Conservation (phyloP, 768 basidiomycete genomes). For the Mycena filopes region DNA sequence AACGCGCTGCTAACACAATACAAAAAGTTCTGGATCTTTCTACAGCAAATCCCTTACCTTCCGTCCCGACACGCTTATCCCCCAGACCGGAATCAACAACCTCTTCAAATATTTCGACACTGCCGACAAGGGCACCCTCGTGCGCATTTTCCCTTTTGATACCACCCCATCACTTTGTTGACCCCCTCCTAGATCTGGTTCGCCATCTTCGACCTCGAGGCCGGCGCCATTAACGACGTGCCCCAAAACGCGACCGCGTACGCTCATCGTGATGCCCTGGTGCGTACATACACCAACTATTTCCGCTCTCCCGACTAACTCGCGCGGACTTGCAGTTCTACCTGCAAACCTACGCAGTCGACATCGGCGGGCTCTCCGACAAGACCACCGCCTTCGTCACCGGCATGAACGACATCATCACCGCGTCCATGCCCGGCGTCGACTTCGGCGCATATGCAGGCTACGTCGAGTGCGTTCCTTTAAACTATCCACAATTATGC, state of each 20-base stretch:
- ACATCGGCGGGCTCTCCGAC: conserved; percentile 15
- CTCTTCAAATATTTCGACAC: conserved; percentile 29
- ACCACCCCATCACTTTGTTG: background rate
- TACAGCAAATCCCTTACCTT: conserved; percentile 34
- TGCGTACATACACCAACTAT: background rate
- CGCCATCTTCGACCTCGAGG: conserved; percentile 33
- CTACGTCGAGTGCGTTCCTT: conserved; percentile 31
- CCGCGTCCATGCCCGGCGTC: conserved; percentile 27
- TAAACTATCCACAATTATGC: no score
- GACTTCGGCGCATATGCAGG: conserved; percentile 32
- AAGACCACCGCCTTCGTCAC: conserved; percentile 21
- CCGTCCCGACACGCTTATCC: conserved; percentile 23
- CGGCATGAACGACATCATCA: conserved; percentile 24
- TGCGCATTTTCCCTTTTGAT: background rate
- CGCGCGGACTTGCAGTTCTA: conserved; percentile 27
- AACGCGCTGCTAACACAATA: no score
- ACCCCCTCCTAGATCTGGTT: conserved; percentile 26
- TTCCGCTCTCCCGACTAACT: background rate
- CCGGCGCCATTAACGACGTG: conserved; percentile 31
- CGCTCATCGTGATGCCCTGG: conserved; percentile 30
- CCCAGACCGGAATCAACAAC: conserved; percentile 19
- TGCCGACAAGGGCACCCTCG: conserved; percentile 31
- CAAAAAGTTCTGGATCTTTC: conserved; percentile 28
- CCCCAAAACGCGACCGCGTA: conserved; percentile 31
- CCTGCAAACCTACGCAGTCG: conserved; percentile 32